phyloP scores from a whole-genome alignment of 495 filamentous ascomycete species.

The Aspergillus kassunensis region DNA sequence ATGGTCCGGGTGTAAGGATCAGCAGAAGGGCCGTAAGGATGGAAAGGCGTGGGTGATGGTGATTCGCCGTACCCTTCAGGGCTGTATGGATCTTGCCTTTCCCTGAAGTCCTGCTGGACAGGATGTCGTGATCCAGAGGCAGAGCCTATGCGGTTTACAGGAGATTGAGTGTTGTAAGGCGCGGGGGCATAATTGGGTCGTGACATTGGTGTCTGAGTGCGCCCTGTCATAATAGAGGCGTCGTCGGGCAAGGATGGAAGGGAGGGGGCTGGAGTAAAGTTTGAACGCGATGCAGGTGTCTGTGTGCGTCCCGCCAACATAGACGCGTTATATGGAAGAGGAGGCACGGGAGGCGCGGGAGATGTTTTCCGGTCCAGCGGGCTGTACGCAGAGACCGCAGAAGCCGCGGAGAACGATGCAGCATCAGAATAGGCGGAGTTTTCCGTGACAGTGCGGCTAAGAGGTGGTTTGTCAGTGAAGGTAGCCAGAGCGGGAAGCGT shows the following conservation, averaged over 20 bases:
- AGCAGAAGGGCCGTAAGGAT: conserved; percentile 11
- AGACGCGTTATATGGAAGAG: conserved; percentile 19
- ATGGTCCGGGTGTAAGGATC: conserved; percentile 19
- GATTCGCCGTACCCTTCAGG: conserved; percentile 8
- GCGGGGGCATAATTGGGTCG: conserved; percentile 10
- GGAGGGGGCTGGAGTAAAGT: conserved; percentile 20
- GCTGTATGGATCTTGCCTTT: conserved; percentile 10
- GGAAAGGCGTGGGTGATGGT: conserved; percentile 9
- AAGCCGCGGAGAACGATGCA: conserved; percentile 54
- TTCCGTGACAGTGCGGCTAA: conserved; percentile 42
- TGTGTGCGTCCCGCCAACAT: conserved; percentile 14
- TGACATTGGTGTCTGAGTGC: conserved; percentile 22
- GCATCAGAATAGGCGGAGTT: conserved; percentile 36
- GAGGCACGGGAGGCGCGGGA: conserved; percentile 25
- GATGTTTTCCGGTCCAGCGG: conserved; percentile 35
- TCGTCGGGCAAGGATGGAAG: conserved; percentile 22
- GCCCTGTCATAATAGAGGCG: conserved; percentile 10
- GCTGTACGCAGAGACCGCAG: conserved; percentile 57
- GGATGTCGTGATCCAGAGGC: conserved; percentile 4
- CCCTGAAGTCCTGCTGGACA: background rate
- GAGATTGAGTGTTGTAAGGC: background rate
- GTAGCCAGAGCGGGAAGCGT: conserved; percentile 39
- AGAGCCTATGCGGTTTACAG: conserved; percentile 10
- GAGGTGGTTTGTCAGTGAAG: conserved; percentile 24
- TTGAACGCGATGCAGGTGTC: conserved; percentile 20